A percentile compares a stretch with the other conserved stretches of the same genome.
Conservation (phyloP, 2,329 filamentous ascomycete genomes). For the Ceratocystis lukuohia region DNA sequence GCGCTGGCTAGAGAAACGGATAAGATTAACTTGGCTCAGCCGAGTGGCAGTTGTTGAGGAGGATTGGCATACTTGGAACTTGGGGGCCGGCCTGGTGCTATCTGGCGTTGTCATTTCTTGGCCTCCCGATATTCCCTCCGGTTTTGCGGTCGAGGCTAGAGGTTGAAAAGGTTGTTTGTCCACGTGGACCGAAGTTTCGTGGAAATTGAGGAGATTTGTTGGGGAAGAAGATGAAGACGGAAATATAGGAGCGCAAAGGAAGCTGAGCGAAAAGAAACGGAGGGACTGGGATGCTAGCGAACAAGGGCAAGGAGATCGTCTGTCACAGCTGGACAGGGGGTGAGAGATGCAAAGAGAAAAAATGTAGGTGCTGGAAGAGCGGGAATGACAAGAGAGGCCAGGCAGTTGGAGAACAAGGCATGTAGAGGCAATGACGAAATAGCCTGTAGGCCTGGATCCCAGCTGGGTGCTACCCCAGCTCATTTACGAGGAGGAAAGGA, state of each 20-base stretch:
- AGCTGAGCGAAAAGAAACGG: neutral
- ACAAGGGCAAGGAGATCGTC: neutral
- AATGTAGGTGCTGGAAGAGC: neutral
- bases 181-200: neutral
- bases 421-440: neutral
- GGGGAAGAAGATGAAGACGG: neutral
- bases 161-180: neutral
- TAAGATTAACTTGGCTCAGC: neutral
- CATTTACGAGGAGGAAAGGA: neutral
- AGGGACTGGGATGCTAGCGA: neutral
- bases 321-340: neutral
- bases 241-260: neutral
- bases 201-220: neutral
- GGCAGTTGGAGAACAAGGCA: neutral
- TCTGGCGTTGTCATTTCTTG: neutral
- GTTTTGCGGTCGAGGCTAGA: neutral
- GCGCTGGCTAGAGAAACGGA: neutral
- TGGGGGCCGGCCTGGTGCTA: neutral
- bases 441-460: neutral
- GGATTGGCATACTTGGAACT: neutral
- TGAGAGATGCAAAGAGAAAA: neutral
- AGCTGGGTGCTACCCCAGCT: neutral
- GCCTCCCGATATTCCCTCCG: neutral
- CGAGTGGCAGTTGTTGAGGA: slow-evolving; percentile 4
- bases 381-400: neutral